Percentiles rank a stretch among this genome's conserved stretches.
Evolutionary conservation across 2,329 filamentous ascomycete genomes (phyloP).

Genomic region (Ceratocystis colombiana): DNA sequence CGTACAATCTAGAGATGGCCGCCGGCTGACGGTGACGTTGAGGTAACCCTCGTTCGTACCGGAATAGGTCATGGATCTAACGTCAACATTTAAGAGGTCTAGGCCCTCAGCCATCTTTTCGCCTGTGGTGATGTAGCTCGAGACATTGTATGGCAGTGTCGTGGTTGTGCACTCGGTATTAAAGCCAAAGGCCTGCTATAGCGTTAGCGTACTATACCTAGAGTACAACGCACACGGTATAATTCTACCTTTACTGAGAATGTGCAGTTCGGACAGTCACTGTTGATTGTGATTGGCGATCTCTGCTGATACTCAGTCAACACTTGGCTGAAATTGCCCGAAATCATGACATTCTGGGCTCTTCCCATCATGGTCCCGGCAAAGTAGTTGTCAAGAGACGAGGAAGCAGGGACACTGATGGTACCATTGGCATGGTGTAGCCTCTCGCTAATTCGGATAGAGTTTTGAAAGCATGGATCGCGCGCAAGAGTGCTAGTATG

Average conservation of each 20-base stretch:
- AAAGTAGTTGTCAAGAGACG: slow-evolving; percentile 21
- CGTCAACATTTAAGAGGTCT: slow-evolving; percentile 12
- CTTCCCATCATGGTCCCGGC: slow-evolving; percentile 21
- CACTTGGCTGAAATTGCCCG: slow-evolving; percentile 24
- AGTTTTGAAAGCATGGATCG: slow-evolving; percentile 25
- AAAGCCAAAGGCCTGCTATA: slow-evolving; percentile 22
- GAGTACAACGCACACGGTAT: neutral
- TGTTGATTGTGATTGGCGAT: slow-evolving; percentile 21
- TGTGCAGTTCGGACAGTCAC: slow-evolving; percentile 25
- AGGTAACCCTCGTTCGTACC: slow-evolving; percentile 20
- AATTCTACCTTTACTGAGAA: slow-evolving; percentile 19
- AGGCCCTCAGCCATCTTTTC: slow-evolving; percentile 14
- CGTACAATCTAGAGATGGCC: slow-evolving; percentile 20
- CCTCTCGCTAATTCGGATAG: slow-evolving; percentile 23
- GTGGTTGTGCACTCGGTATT: slow-evolving; percentile 14
- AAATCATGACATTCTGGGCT: slow-evolving; percentile 24
- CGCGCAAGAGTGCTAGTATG: slow-evolving; percentile 23
- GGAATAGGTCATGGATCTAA: slow-evolving; percentile 3
- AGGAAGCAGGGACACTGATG: slow-evolving; percentile 17
- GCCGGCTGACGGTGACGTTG: slow-evolving; percentile 23
- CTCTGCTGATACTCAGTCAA: slow-evolving; percentile 24
- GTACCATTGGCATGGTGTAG: slow-evolving; percentile 21
- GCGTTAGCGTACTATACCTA: neutral
- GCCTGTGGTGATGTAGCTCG: slow-evolving; percentile 5
- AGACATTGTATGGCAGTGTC: slow-evolving; percentile 16